Percentiles rank a stretch among this genome's conserved stretches.
Evolutionary conservation across 768 basidiomycete genomes (phyloP).

Genomic region (Suillus discolor): DNA sequence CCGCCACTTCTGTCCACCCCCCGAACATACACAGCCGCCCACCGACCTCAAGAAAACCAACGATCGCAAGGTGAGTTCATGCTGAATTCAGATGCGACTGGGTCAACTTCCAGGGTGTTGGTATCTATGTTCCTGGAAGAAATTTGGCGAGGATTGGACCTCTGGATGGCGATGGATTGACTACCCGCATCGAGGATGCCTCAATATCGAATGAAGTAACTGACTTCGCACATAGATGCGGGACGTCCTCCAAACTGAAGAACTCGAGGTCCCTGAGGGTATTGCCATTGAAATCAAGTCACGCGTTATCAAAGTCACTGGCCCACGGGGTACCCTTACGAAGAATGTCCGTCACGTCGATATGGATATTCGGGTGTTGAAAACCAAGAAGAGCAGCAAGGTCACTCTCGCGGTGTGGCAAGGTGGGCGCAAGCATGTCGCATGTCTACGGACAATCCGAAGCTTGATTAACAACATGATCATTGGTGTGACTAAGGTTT

Average conservation of each 20-base stretch:
- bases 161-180: slow-evolving; percentile 40
- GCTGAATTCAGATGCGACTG: slow-evolving; percentile 2
- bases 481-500: slow-evolving; percentile 92
- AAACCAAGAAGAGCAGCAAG: slow-evolving; percentile 64
- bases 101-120: background rate
- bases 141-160: slow-evolving; percentile 4
- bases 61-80: slow-evolving; percentile 30
- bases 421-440: slow-evolving; percentile 97
- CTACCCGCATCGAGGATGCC: slow-evolving; percentile 33
- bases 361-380: slow-evolving; percentile 89
- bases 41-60: slow-evolving; percentile 29
- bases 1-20: slow-evolving; percentile 21
- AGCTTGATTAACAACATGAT: slow-evolving; percentile 98
- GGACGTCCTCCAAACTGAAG: slow-evolving; percentile 92
- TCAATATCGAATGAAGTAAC: slow-evolving; percentile 26
- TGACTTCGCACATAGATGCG: slow-evolving; percentile 63
- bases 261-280: slow-evolving; percentile 83
- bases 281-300: slow-evolving; percentile 89
- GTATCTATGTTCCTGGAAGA: slow-evolving; percentile 2
- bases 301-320: slow-evolving; percentile 87
- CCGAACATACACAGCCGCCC: slow-evolving; percentile 13
- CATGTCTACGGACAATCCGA: slow-evolving; percentile 95
- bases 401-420: slow-evolving; percentile 97
- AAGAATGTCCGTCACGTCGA: slow-evolving; percentile 93
- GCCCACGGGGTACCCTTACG: slow-evolving; percentile 89